Evolutionary conservation across 306 rosid species (phyloP), one percentile per base, ranked within the genome.

Genomic region (Trifolium fragiferum): DNA sequence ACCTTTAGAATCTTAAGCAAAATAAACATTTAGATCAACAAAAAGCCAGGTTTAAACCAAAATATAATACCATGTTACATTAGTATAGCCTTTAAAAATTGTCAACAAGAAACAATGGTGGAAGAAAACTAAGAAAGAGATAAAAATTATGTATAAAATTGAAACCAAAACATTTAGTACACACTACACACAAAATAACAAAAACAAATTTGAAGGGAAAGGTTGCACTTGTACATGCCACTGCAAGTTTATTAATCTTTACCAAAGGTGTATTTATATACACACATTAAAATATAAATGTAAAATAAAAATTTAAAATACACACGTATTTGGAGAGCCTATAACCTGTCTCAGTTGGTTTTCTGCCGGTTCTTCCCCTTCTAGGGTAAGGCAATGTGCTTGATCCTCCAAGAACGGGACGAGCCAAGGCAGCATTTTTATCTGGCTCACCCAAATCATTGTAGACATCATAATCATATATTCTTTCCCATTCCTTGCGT

Each of bases 381-480:
- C 60, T 15, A 54, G 60, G 60, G 60, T 54, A 54, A 20, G 60
- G 60, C 60, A 10, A 4, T 0, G 30, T 1, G 16, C 21, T 73
- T 33, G 87, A 78, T 46, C 96, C 97, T 66, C 97, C 97, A 10
- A 92, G 93, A 73, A 84, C 70, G 0, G 87, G 93, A 49, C 96
- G 96, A 20, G 76, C 87, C 59, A 75, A 58, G 4, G 66, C 12
- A 20, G 33, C n/a, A 30, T 83, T 81, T 35, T 40, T 54, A 53
- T 86, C 91, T 0, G 95, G 89, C 10, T 85, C 66, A 0, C 90
- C 96, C 68, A 92, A 76, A 77, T 92, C 93, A 55, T 92, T 92
- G 82, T 92, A 92, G 72, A 58, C 81, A 78, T 87, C 96, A 66
- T 89, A 89, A 64, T 92, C 97, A 78, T 92, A 92, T 20, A 92